phyloP scores from a whole-genome alignment of 2,329 filamentous ascomycete species.

The Aspergillus floridensis region DNA sequence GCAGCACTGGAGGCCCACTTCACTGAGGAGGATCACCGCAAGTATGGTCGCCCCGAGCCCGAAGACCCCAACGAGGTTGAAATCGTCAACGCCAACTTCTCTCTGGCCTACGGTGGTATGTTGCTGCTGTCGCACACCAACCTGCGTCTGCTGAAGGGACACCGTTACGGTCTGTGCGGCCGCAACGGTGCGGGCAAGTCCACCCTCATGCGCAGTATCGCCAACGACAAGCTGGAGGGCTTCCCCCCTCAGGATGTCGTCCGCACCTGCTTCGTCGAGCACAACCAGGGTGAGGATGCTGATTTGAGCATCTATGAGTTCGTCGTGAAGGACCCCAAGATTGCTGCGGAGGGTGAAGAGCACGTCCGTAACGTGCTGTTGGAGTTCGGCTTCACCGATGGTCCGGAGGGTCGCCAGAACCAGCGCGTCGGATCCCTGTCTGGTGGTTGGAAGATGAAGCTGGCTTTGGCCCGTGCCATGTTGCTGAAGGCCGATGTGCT shows the following conservation, averaged over 20 bases:
- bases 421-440: constrained; percentile 92
- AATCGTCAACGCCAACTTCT: constrained; percentile 98
- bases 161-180: constrained; percentile 94
- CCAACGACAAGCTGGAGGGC: constrained; percentile 91
- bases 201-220: constrained; percentile 97
- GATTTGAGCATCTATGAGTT: constrained; percentile 95
- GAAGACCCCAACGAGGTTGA: constrained; percentile 90
- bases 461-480: constrained; percentile 94
- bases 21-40: constrained; percentile 79
- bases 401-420: constrained; percentile 82
- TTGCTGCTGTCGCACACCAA: constrained; percentile 94
- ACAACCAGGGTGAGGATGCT: constrained; percentile 97
- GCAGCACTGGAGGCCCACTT: constrained; percentile 75
- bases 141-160: constrained; percentile 87
- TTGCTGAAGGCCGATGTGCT: constrained; percentile 94
- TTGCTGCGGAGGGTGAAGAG: constrained; percentile 73
- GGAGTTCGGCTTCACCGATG: constrained; percentile 91
- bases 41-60: constrained; percentile 77
- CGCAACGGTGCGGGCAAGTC: constrained; percentile 98
- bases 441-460: constrained; percentile 99
- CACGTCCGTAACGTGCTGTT: constrained; percentile 79
- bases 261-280: constrained; percentile 96
- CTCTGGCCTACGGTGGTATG: constrained; percentile 96
- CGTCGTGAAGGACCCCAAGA: constrained; percentile 81
- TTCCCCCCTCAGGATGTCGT: constrained; percentile 91